Evolutionary conservation across 345 rosid genomes (phyloP).

Genomic region (Limnanthes douglasii): DNA sequence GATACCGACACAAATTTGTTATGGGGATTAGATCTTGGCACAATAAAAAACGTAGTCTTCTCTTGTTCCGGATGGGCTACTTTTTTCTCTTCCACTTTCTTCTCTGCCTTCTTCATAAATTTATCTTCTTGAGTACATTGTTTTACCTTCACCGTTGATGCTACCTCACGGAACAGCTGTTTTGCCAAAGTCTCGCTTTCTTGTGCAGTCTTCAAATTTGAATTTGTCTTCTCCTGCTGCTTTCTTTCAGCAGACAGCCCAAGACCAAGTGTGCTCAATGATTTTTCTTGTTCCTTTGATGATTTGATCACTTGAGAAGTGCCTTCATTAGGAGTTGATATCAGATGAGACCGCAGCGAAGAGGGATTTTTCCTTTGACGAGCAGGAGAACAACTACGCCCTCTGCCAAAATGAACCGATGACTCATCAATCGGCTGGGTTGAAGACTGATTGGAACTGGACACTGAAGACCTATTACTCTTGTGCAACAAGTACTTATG

Average conservation of each 20-base stretch:
- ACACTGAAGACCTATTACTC: constrained; percentile 13
- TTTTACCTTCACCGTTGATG: constrained; percentile 14
- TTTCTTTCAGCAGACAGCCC: constrained; percentile 10
- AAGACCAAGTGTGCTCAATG: constrained; percentile 8
- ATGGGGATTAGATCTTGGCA: constrained; percentile 27
- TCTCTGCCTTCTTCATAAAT: constrained; percentile 18
- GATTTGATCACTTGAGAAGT: constrained; percentile 13
- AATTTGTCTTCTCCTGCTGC: constrained; percentile 17
- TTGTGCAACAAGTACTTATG: constrained; percentile 19
- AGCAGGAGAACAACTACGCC: constrained; percentile 35
- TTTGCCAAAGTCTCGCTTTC: constrained; percentile 16
- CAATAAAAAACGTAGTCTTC: constrained; percentile 28
- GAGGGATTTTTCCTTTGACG: constrained; percentile 23
- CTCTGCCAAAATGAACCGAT: constrained; percentile 15
- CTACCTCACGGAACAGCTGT: constrained; percentile 17
- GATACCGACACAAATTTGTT: constrained; percentile 18
- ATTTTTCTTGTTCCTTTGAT: constrained; percentile 14
- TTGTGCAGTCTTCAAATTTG: constrained; percentile 12
- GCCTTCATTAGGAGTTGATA: constrained; percentile 27
- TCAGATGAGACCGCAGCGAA: constrained; percentile 36
- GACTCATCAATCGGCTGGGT: constrained; percentile 21
- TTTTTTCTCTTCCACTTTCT: constrained; percentile 21
- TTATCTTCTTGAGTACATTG: constrained; percentile 21
- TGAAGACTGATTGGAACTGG: constrained; percentile 14
- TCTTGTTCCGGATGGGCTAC: constrained; percentile 13